Conservation (phyloP, 2,329 filamentous ascomycete genomes). For the Scorias spongiosa region DNA sequence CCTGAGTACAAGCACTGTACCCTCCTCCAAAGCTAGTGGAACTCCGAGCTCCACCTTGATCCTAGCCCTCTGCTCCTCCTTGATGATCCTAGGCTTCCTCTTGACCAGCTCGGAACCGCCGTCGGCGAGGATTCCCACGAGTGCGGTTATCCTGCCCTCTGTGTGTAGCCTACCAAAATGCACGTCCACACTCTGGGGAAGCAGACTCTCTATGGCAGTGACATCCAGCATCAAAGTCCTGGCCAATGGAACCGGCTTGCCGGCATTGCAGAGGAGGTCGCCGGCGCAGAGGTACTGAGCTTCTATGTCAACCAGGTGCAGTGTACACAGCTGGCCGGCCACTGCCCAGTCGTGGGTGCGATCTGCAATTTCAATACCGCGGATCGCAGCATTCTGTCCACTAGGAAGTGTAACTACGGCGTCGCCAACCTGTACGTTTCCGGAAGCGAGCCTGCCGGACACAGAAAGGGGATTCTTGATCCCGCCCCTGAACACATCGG, state of each 20-base stretch:
- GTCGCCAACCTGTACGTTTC: constrained; percentile 73
- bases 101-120: constrained; percentile 59
- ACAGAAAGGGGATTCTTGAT: constrained; percentile 71
- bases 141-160: constrained; percentile 54
- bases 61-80: constrained; percentile 59
- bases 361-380: constrained; percentile 62
- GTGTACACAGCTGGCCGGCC: constrained; percentile 71
- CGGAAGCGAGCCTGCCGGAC: constrained; percentile 71
- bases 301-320: constrained; percentile 79
- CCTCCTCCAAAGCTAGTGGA: constrained; percentile 65
- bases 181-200: constrained; percentile 79
- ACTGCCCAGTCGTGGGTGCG: constrained; percentile 74
- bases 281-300: constrained; percentile 56
- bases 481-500: constrained; percentile 70
- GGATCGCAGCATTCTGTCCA: constrained; percentile 65
- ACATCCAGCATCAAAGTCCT: constrained; percentile 69
- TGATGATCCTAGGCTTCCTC: constrained; percentile 73
- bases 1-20: constrained; percentile 66
- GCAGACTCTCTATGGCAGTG: constrained; percentile 75
- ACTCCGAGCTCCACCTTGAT: constrained; percentile 48
- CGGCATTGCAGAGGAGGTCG: constrained; percentile 61
- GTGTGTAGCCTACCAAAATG: constrained; percentile 73
- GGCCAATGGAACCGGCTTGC: constrained; percentile 51
- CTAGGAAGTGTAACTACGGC: constrained; percentile 65
- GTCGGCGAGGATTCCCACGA: constrained; percentile 47